Percentiles rank a stretch among this genome's conserved stretches.
phyloP scores from a whole-genome alignment of 176 grass and related monocot genomes.

The Aegilops umbellulata region DNA sequence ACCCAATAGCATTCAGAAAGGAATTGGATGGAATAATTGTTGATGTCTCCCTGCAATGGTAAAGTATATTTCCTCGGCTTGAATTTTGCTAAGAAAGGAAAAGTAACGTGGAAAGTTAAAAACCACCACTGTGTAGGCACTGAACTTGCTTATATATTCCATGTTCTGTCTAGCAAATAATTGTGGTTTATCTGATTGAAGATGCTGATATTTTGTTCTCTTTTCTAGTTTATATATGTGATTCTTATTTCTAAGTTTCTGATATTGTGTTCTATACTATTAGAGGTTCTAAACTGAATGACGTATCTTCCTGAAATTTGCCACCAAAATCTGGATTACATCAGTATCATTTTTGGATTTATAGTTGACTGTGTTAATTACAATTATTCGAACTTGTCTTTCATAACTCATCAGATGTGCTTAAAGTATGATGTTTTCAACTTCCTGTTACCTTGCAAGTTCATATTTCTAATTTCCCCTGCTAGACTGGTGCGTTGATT shows the following conservation, averaged over 20 bases:
- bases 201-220: not conserved
- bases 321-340: not conserved
- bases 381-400: not conserved
- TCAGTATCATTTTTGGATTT: not conserved
- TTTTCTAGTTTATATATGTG: not conserved
- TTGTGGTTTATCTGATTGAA: not conserved
- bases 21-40: constrained; percentile 74
- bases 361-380: not conserved
- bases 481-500: not conserved
- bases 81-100: not conserved
- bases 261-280: not conserved
- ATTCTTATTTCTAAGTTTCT: not conserved
- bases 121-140: not conserved
- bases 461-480: not conserved
- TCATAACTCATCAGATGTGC: not conserved
- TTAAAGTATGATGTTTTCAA: constrained; percentile 1
- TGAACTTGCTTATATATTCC: constrained; percentile 1
- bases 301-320: not conserved
- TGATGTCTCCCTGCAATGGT: constrained; percentile 97
- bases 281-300: not conserved
- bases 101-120: not conserved
- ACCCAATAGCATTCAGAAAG: constrained; percentile 75
- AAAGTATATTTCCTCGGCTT: constrained; percentile 33
- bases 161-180: not conserved
- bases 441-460: not conserved